Conservation (phyloP, 768 basidiomycete genomes). For the Lentinula boryana region DNA sequence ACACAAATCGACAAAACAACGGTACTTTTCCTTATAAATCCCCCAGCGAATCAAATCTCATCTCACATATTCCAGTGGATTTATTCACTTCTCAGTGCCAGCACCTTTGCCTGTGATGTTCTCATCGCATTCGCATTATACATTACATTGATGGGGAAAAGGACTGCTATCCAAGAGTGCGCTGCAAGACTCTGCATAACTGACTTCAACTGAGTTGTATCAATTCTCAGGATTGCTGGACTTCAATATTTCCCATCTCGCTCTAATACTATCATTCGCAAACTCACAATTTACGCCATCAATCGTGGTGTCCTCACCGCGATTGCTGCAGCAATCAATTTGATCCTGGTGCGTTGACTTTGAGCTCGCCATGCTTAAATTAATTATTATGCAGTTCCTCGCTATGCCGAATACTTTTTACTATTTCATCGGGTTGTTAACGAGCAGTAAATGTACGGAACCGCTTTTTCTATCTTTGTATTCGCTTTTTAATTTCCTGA, state of each 20-base stretch:
- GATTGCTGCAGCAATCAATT: slow-evolving; percentile 11
- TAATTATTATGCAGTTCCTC: slow-evolving; percentile 12
- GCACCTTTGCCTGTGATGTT: slow-evolving; percentile 13
- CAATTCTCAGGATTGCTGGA: neutral
- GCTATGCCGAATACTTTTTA: slow-evolving; percentile 14
- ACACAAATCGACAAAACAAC: neutral
- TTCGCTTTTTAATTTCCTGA: neutral
- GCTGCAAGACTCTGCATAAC: neutral
- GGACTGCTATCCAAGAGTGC: slow-evolving; percentile 8
- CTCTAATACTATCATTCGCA: slow-evolving; percentile 16
- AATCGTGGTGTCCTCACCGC: slow-evolving; percentile 17
- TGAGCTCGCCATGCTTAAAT: neutral
- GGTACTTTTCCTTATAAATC: neutral
- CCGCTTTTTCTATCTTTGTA: neutral
- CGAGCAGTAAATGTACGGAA: slow-evolving; percentile 15
- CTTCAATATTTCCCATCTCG: slow-evolving; percentile 4
- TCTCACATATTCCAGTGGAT: slow-evolving; percentile 5
- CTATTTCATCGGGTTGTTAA: slow-evolving; percentile 16
- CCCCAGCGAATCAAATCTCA: neutral
- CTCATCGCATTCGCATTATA: slow-evolving; percentile 12
- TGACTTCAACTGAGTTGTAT: neutral
- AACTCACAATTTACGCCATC: slow-evolving; percentile 15
- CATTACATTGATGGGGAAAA: slow-evolving; percentile 8
- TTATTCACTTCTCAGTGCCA: slow-evolving; percentile 11
- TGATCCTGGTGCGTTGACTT: slow-evolving; percentile 12